These are phyloP conservation scores for Aureobasidium sp. DNA, from an alignment of 2,329 filamentous ascomycete genomes.

Conservation along the genomic window DNA sequence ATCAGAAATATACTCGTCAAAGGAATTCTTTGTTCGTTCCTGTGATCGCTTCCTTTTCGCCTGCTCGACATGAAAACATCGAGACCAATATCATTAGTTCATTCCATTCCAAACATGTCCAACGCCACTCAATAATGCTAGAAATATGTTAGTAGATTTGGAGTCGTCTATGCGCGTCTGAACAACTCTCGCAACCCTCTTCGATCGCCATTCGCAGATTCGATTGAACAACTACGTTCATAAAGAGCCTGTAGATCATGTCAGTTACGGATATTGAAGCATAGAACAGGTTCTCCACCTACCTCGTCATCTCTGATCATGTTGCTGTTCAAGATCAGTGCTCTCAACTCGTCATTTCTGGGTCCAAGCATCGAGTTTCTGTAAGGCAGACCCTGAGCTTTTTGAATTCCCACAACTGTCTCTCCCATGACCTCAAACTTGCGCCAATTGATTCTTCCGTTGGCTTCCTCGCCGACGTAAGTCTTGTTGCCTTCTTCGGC, in stretches of 20 bases:
- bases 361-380: slow-evolving; percentile 26
- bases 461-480: slow-evolving; percentile 57
- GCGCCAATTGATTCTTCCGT: slow-evolving; percentile 78
- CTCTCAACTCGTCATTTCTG: slow-evolving; percentile 62
- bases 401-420: slow-evolving; percentile 82
- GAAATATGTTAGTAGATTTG: not conserved
- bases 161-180: slow-evolving; percentile 10
- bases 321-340: slow-evolving; percentile 72
- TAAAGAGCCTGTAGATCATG: slow-evolving; percentile 16
- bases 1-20: not conserved
- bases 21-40: not conserved
- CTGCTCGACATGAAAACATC: not conserved
- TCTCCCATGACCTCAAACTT: slow-evolving; percentile 97
- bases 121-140: slow-evolving; percentile 1
- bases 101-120: slow-evolving; percentile 5
- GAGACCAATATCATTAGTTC: slow-evolving; percentile 12
- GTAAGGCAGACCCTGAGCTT: slow-evolving; percentile 81
- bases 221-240: slow-evolving; percentile 17
- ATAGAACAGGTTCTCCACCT: slow-evolving; percentile 31
- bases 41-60: not conserved
- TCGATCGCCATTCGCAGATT: slow-evolving; percentile 14
- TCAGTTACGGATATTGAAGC: not conserved
- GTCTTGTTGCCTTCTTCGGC: slow-evolving; percentile 90
- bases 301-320: slow-evolving; percentile 86
- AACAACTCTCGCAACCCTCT: slow-evolving; percentile 18